phyloP scores from a whole-genome alignment of 805 yeast species.

The Sugiyamaella mastotermitis region DNA sequence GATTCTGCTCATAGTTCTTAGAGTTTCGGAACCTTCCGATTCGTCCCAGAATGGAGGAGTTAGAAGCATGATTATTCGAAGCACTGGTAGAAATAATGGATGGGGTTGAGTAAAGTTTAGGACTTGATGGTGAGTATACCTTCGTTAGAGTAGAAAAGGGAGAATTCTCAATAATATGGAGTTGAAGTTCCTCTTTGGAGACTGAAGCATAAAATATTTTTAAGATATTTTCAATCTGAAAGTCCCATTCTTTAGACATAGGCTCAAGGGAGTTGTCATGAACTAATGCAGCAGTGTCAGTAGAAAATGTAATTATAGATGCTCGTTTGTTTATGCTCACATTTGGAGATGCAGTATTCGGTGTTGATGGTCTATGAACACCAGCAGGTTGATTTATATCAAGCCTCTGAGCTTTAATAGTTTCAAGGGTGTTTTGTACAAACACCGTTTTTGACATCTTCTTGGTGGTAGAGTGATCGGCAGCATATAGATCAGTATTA shows the following conservation, averaged over 20 bases:
- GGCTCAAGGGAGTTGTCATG: conserved; percentile 12
- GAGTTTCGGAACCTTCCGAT: conserved; percentile 14
- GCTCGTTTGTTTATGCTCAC: not conserved
- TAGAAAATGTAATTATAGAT: not conserved
- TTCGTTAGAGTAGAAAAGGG: conserved; percentile 13
- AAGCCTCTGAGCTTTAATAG: conserved; percentile 28
- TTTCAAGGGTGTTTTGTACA: conserved; percentile 44
- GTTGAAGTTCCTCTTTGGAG: conserved; percentile 21
- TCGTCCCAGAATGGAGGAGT: conserved; percentile 17
- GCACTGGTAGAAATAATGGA: not conserved
- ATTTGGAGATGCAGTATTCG: not conserved
- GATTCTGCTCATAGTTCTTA: conserved; percentile 12
- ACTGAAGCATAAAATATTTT: conserved; percentile 22
- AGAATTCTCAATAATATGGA: conserved; percentile 18
- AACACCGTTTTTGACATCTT: conserved; percentile 38
- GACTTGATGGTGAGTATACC: conserved; percentile 13
- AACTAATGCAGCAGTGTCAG: conserved; percentile 17
- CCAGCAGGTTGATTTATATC: conserved; percentile 1
- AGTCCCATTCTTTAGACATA: conserved; percentile 21
- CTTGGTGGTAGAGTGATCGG: conserved; percentile 31
- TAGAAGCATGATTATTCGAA: conserved; percentile 2
- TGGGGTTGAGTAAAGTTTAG: not conserved
- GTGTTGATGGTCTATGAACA: conserved; percentile 1
- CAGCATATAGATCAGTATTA: conserved; percentile 71
- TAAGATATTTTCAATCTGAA: conserved; percentile 20